Evolutionary conservation across 1,284 basidiomycete species (phyloP).

Genomic region (Rhodotorula mucilaginosa): DNA sequence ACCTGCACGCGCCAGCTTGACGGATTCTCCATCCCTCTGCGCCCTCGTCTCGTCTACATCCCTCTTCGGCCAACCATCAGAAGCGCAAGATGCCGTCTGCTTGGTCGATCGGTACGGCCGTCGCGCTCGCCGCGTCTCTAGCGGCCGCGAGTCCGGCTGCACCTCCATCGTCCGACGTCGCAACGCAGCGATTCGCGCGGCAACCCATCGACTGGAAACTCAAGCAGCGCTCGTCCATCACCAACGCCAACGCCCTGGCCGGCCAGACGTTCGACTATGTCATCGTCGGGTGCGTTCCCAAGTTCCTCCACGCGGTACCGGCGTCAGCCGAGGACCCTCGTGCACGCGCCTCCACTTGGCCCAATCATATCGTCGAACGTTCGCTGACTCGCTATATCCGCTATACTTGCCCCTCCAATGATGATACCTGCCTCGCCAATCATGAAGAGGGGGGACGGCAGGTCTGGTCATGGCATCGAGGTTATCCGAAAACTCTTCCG

Average conservation of each 20-base stretch:
- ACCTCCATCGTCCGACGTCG: neutral
- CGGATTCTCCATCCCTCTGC: neutral
- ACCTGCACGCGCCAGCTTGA: too few relatives aligned
- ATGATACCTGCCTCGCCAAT: too few relatives aligned
- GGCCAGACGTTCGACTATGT: constrained; percentile 36
- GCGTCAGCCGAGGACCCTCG: neutral
- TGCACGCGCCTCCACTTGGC: neutral
- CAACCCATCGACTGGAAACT: constrained; percentile 1
- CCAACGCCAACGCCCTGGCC: constrained; percentile 15
- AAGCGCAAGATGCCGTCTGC: neutral
- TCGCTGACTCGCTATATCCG: neutral
- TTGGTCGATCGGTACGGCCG: neutral
- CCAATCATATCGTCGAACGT: too few relatives aligned
- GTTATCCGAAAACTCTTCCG: constrained; percentile 67
- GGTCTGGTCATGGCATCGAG: constrained; percentile 69
- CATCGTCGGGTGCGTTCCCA: constrained; percentile 30
- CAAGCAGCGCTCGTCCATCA: constrained; percentile 17
- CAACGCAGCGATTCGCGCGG: neutral
- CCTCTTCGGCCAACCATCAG: neutral
- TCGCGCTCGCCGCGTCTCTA: neutral
- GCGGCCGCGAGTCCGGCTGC: neutral
- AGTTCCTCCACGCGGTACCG: neutral
- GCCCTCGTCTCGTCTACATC: neutral
- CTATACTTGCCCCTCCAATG: too few relatives aligned
- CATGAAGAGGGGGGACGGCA: constrained; percentile 60